Conservation (phyloP, 2,329 filamentous ascomycete species). For the Exophiala sideris region DNA sequence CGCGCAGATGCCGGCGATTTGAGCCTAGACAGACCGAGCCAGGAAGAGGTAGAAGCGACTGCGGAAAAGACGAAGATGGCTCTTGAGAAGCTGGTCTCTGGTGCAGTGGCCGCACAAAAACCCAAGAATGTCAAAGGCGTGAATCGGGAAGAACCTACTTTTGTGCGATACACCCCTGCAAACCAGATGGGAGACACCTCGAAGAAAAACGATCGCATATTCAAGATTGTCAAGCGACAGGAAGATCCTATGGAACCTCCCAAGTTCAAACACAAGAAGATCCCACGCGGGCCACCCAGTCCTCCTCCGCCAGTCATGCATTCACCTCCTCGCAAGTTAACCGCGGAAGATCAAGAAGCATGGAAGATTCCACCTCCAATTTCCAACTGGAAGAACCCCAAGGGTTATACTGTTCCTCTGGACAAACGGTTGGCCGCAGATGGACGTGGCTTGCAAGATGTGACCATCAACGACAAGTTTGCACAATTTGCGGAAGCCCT, state of each 20-base stretch:
- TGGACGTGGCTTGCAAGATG: constrained; percentile 84
- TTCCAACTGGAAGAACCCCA: constrained; percentile 99
- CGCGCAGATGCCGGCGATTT: constrained; percentile 90
- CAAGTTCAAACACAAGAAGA: constrained; percentile 99
- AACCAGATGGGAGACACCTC: constrained; percentile 90
- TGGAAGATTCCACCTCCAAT: constrained; percentile 91
- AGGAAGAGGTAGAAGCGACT: constrained; percentile 78
- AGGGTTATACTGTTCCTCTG: constrained; percentile 92
- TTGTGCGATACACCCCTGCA: constrained; percentile 90
- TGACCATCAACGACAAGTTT: constrained; percentile 98
- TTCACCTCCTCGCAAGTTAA: constrained; percentile 89
- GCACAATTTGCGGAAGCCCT: constrained; percentile 92
- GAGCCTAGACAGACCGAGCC: constrained; percentile 75
- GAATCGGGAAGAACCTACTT: constrained; percentile 80
- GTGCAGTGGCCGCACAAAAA: constrained; percentile 86
- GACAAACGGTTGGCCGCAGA: constrained; percentile 95
- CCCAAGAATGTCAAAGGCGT: constrained; percentile 87
- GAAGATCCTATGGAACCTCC: constrained; percentile 94
- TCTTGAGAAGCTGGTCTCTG: constrained; percentile 74
- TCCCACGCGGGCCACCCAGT: constrained; percentile 80
- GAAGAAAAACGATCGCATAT: constrained; percentile 89
- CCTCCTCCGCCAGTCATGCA: constrained; percentile 94
- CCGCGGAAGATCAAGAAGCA: constrained; percentile 92
- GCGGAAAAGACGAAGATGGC: constrained; percentile 87
- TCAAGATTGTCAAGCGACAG: constrained; percentile 96